These are phyloP conservation scores for Vaccinium corymbosum DNA, from an alignment of 148 eudicot genomes.

Conservation along the genomic window DNA sequence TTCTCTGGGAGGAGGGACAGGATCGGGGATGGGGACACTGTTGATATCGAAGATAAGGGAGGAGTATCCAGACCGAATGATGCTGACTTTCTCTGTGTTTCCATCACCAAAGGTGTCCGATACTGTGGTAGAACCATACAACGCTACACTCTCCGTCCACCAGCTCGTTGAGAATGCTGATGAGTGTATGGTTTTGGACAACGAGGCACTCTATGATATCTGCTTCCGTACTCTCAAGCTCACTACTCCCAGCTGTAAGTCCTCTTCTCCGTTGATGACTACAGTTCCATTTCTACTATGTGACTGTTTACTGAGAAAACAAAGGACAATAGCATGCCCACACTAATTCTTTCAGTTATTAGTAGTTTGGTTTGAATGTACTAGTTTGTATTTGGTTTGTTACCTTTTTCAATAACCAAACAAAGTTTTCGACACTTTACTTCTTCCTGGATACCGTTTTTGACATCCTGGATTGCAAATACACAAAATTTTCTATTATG, in stretches of 20 bases:
- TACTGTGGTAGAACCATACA: slow-evolving; percentile 9
- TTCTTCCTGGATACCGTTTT: background rate
- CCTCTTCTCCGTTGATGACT: background rate
- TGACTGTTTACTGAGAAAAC: background rate
- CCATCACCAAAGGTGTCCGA: slow-evolving; percentile 12
- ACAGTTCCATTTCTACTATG: background rate
- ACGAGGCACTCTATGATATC: slow-evolving; percentile 13
- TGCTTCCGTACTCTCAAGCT: slow-evolving; percentile 15
- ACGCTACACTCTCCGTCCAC: slow-evolving; percentile 8
- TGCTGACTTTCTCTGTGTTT: slow-evolving; percentile 11
- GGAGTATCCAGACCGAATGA: slow-evolving; percentile 14
- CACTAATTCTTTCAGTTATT: background rate
- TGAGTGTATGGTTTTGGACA: slow-evolving; percentile 17
- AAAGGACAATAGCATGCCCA: background rate
- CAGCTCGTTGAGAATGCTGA: slow-evolving; percentile 14
- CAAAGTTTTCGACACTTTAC: background rate
- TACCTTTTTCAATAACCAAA: background rate
- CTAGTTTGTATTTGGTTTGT: background rate
- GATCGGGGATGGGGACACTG: slow-evolving; percentile 10
- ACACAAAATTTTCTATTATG: background rate
- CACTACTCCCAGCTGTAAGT: slow-evolving; percentile 14
- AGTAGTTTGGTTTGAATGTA: background rate
- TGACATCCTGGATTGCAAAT: background rate
- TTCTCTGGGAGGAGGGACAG: slow-evolving; percentile 16
- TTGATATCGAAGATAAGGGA: slow-evolving; percentile 15